Evolutionary conservation across 2,329 filamentous ascomycete genomes (phyloP), one percentile per base, ranked within the genome.

Genomic region (Paraphoma sp.): DNA sequence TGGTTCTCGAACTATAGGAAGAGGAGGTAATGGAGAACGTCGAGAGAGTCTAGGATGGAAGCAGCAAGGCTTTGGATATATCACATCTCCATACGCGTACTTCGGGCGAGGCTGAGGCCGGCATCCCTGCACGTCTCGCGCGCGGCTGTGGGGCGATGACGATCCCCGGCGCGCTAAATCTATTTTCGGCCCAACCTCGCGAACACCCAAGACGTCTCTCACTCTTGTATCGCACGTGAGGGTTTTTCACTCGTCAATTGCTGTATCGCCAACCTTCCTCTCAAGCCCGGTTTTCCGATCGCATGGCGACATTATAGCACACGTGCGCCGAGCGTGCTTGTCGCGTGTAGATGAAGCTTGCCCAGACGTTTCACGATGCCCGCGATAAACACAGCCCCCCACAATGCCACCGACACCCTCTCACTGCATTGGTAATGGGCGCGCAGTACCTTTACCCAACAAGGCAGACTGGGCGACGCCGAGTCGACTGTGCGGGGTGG

Each of bases 81-180:
- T 14, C 29, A 3, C 17, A 6, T 14, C 17, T 47, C 14, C 11
- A 31, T 54, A 62, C 59, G 59, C 59, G 59, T 62, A 51, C 45
- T 50, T 56, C 52, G 53, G 53, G 56, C 33, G 51, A 33, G 50
- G 50, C 50, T 52, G 45, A 52, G 42, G 12, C 40, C 42, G 3
- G 5, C 38, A 54, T 48, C 59, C 59, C 56, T 62, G 59, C 48
- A 54, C 30, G n/a, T 55, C 50, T 49, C 42, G 45, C 51, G 48
- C 55, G 47, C 46, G 45, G 46, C 48, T 43, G 51, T 36, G 51
- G 51, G 45, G 54, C 58, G 53, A 60, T 60, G 52, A 53, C 55
- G 58, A 44, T 30, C 23, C 41, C 51, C 38, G 53, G 40, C 45
- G 46, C 52, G 40, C 43, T 48, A 11, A 38, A 33, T 18, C 53